phyloP scores from a whole-genome alignment of 2,329 filamentous ascomycete species.

The Dryadomyces quercus-mongolicae region DNA sequence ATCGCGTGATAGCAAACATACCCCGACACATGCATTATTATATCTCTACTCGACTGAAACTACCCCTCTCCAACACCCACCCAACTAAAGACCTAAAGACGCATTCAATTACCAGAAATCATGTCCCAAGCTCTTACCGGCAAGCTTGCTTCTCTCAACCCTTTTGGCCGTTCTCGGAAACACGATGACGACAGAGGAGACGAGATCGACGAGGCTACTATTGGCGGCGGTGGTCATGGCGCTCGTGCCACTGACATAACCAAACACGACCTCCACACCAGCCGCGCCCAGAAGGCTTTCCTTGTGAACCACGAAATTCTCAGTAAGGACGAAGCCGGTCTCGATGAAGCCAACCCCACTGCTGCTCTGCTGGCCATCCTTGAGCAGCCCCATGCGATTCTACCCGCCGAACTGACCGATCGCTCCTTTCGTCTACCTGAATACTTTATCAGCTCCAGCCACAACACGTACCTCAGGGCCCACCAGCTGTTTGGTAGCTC shows the following conservation, averaged over 20 bases:
- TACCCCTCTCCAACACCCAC: background rate
- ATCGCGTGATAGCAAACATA: background rate
- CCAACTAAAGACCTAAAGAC: background rate
- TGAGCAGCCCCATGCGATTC: constrained; percentile 42
- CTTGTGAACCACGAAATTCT: constrained; percentile 41
- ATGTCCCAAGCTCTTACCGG: constrained; percentile 20
- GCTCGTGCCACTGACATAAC: constrained; percentile 27
- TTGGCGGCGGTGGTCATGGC: constrained; percentile 21
- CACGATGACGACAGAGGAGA: constrained; percentile 40
- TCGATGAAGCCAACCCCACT: constrained; percentile 27
- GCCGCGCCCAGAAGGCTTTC: constrained; percentile 42
- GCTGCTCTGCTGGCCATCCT: constrained; percentile 37
- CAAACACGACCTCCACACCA: constrained; percentile 44
- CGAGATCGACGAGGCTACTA: constrained; percentile 32
- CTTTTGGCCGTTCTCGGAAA: constrained; percentile 19
- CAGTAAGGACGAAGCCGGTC: constrained; percentile 30
- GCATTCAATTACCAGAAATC: constrained; percentile 17
- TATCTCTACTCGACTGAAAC: background rate
- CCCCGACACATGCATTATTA: background rate
- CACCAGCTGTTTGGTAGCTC: constrained; percentile 57
- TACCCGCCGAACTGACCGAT: constrained; percentile 42
- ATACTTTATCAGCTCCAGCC: constrained; percentile 61
- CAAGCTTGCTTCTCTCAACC: constrained; percentile 19
- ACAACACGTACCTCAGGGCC: constrained; percentile 61
- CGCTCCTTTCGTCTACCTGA: constrained; percentile 50